Conservation (phyloP, 495 filamentous ascomycete species). For the Gamarada debralockiae region DNA sequence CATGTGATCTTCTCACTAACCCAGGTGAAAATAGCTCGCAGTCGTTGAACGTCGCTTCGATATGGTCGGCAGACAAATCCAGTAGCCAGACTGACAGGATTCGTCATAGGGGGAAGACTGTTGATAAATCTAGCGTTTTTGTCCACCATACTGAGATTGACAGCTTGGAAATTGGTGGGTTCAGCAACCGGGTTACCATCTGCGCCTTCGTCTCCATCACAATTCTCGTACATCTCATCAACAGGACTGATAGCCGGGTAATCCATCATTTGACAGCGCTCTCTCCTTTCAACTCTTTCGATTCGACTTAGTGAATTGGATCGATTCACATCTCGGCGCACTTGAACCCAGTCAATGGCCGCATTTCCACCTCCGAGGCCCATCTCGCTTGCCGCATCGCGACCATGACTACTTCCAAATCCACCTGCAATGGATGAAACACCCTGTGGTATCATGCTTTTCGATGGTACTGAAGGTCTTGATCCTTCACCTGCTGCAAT, state of each 20-base stretch:
- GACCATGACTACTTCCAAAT: constrained; percentile 26
- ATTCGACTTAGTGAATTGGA: constrained; percentile 89
- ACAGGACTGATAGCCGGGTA: constrained; percentile 83
- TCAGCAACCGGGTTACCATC: constrained; percentile 81
- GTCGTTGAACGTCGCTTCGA: constrained; percentile 86
- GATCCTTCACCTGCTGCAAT: constrained; percentile 64
- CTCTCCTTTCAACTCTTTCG: constrained; percentile 80
- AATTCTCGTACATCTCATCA: constrained; percentile 77
- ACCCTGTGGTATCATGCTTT: constrained; percentile 44
- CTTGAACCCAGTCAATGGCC: constrained; percentile 87
- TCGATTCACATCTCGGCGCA: constrained; percentile 90
- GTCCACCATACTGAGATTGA: constrained; percentile 84
- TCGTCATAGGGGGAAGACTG: constrained; percentile 86
- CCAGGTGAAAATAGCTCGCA: constrained; percentile 95
- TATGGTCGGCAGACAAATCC: constrained; percentile 94
- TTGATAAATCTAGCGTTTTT: constrained; percentile 91
- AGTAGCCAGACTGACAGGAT: constrained; percentile 78
- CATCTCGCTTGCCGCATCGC: constrained; percentile 59
- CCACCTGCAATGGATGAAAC: constrained; percentile 52
- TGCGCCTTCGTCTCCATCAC: constrained; percentile 86
- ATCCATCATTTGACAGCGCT: constrained; percentile 93
- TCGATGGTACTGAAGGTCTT: constrained; percentile 28
- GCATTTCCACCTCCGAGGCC: constrained; percentile 49
- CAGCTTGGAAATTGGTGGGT: constrained; percentile 72
- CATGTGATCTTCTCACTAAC: constrained; percentile 92